These are phyloP conservation scores for Orychophragmus violaceus DNA, from an alignment of 345 rosid species.

Conservation along the genomic window DNA sequence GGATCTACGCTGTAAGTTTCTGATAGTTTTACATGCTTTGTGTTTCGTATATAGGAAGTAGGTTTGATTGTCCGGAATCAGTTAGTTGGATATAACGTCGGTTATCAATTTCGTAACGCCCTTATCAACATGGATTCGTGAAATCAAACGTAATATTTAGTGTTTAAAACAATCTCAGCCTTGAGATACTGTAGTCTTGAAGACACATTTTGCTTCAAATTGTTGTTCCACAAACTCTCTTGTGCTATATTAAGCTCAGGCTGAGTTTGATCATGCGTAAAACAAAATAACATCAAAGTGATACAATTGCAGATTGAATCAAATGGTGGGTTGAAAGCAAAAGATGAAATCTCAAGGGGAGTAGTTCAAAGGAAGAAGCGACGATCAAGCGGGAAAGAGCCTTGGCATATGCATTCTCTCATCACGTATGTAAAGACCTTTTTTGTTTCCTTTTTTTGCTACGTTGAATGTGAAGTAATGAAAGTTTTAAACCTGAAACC, in stretches of 20 bases:
- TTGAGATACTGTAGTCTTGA: neutral
- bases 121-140: too few relatives aligned
- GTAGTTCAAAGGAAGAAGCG: constrained; percentile 86
- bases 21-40: too few relatives aligned
- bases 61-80: too few relatives aligned
- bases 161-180: neutral
- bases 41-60: too few relatives aligned
- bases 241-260: neutral
- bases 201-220: neutral
- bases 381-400: constrained; percentile 85
- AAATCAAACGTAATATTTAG: too few relatives aligned
- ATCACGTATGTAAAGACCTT: constrained; percentile 52
- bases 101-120: too few relatives aligned
- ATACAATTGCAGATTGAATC: constrained; percentile 70
- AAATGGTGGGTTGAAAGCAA: constrained; percentile 70
- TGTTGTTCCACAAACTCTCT: neutral
- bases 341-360: constrained; percentile 60
- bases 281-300: neutral
- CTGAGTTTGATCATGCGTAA: neutral
- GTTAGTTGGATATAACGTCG: too few relatives aligned
- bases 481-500: neutral
- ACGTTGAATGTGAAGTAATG: neutral
- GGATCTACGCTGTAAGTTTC: too few relatives aligned
- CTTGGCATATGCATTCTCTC: constrained; percentile 94
- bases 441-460: neutral